Base-by-base conservation (phyloP, 257 asterid genomes). In the Capsicum baccatum region DNA sequence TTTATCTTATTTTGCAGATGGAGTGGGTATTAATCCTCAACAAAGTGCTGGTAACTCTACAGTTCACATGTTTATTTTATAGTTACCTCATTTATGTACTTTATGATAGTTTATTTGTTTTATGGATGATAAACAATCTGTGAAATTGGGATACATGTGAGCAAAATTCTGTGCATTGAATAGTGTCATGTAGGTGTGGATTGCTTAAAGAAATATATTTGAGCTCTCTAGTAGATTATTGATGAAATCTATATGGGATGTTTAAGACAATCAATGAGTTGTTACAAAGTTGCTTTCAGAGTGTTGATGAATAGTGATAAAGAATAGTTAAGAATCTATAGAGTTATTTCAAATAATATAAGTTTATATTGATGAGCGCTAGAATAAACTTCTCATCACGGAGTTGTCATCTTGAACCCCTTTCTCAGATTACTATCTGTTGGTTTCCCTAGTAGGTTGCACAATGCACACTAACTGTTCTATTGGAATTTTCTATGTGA, bases 21-120 rank as follows among this genome's bases (percentile, higher is more conserved):
- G 99, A 82, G 98, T 96, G 57, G 99, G 98, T 87, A 96, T 96
- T 84, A 96, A 92, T 90, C 99, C 98, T 83, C 98, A 96, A 62
- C 99, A 96, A 86, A 94, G 98, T 92, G 99, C 99, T 92, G 99
- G 99, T 96, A 89, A 50, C 83, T 85, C 79, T 11, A 9, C 17
- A 39, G 50, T 83, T 59, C 57, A 13, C 58, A 79, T 42, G 64
- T 16, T 21, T 81, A 47, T 47, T 85, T 79, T 57, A 69, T 15
- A 4, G 33, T 54, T 54, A 33, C 64, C 9, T 78, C 17, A 21
- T 58, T 37, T 44, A 4, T 70, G 55, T 12, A 81, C 67, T 37
- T 83, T 68, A 8, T 42, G 63, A 37, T 13, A 4, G 52, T 55
- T 78, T 64, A 16, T 44, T 42, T 54, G 0, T 16, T 81, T 57